Evolutionary conservation across 2,329 filamentous ascomycete species (phyloP).

Genomic region (Monosporascus sp.): DNA sequence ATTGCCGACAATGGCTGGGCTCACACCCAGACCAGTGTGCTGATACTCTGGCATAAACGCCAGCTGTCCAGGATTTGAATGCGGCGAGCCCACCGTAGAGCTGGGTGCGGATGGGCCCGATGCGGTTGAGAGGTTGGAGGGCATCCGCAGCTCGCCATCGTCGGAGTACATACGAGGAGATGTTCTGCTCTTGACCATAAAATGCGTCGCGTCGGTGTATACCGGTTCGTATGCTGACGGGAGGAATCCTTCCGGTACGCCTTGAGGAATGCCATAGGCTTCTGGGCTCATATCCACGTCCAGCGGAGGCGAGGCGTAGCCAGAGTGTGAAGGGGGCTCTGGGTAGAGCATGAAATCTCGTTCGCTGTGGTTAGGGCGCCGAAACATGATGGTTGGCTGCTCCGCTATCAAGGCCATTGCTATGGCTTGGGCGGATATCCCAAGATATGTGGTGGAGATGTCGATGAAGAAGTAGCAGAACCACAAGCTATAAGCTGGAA

Average conservation of each 20-base stretch:
- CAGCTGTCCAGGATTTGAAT: constrained; percentile 53
- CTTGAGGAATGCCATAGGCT: constrained; percentile 35
- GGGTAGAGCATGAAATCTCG: constrained; percentile 29
- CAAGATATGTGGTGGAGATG: constrained; percentile 6
- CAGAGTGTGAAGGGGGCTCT: constrained; percentile 17
- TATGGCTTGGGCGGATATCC: not conserved
- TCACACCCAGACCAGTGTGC: constrained; percentile 50
- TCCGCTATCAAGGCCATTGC: constrained; percentile 23
- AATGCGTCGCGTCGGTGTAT: constrained; percentile 40
- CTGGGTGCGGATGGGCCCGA: constrained; percentile 60
- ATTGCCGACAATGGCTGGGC: constrained; percentile 57
- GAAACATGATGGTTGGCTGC: constrained; percentile 26
- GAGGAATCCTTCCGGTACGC: constrained; percentile 33
- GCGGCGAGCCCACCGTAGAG: constrained; percentile 62
- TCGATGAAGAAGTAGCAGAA: not conserved
- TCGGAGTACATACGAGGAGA: constrained; percentile 47
- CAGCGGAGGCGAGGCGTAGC: constrained; percentile 30
- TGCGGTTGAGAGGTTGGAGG: constrained; percentile 54
- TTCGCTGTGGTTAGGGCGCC: constrained; percentile 16
- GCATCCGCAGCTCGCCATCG: constrained; percentile 43
- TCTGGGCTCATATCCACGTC: constrained; percentile 45
- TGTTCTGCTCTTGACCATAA: constrained; percentile 40
- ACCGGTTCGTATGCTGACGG: constrained; percentile 41
- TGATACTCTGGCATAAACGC: constrained; percentile 54
- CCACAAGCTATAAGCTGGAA: not conserved